Evolutionary conservation across 1,284 basidiomycete genomes (phyloP).

Genomic region (Trichosporon asahii): DNA sequence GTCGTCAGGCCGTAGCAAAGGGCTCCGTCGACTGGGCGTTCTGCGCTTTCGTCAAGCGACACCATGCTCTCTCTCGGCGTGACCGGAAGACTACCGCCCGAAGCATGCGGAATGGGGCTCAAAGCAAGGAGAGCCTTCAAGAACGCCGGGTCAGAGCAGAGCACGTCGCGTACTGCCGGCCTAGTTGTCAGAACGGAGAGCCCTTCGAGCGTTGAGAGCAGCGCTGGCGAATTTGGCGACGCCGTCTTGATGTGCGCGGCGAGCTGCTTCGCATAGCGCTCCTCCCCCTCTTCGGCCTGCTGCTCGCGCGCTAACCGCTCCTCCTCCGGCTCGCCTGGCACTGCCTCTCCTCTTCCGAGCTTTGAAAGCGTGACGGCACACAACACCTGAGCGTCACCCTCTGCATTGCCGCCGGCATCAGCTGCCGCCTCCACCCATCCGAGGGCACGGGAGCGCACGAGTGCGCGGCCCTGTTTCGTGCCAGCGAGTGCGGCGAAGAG

Average conservation of each 20-base stretch:
- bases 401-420: constrained; percentile 27
- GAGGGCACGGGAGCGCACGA: constrained; percentile 57
- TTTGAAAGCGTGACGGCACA: constrained; percentile 75
- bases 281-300: constrained; percentile 47
- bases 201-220: constrained; percentile 69
- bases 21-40: constrained; percentile 43
- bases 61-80: constrained; percentile 50
- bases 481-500: constrained; percentile 69
- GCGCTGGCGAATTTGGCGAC: constrained; percentile 9
- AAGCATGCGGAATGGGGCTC: constrained; percentile 33
- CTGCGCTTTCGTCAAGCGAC: constrained; percentile 22
- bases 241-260: constrained; percentile 56
- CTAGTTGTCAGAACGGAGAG: constrained; percentile 73
- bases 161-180: constrained; percentile 62
- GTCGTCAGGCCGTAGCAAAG: constrained; percentile 71
- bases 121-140: constrained; percentile 61
- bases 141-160: constrained; percentile 61
- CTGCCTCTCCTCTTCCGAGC: constrained; percentile 60
- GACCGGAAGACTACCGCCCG: constrained; percentile 56
- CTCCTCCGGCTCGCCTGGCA: constrained; percentile 54
- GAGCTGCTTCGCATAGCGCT: constrained; percentile 60
- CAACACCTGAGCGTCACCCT: constrained; percentile 51
- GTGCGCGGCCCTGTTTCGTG: constrained; percentile 65
- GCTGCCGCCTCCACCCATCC: constrained; percentile 50
- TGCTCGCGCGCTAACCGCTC: constrained; percentile 22